These are phyloP conservation scores for Insectozyma bohioensis DNA, from an alignment of 1,139 yeast genomes.

Conservation along the genomic window DNA sequence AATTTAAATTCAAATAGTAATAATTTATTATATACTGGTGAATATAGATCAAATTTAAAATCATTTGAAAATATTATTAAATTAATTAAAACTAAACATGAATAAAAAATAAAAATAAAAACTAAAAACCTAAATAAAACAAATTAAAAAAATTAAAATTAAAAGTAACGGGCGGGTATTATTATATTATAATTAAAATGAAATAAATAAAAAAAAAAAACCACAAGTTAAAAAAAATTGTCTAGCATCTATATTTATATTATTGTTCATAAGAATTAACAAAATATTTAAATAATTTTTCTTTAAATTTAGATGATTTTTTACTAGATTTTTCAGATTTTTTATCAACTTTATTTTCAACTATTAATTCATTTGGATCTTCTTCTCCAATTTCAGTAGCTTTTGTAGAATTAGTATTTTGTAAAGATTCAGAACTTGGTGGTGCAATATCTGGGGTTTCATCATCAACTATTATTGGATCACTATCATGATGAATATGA, in stretches of 20 bases:
- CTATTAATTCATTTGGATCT: conserved; percentile 1
- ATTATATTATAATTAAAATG: too few relatives aligned
- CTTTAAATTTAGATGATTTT: conserved; percentile 28
- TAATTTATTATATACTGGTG: too few relatives aligned
- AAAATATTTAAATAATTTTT: conserved; percentile 36
- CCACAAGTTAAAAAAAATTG: too few relatives aligned
- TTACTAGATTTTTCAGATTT: conserved; percentile 4
- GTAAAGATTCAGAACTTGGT: conserved; percentile 10
- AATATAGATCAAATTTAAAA: not conserved
- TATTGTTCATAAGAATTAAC: conserved; percentile 28
- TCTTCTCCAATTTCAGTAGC: conserved; percentile 6
- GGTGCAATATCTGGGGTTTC: conserved; percentile 4
- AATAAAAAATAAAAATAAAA: too few relatives aligned
- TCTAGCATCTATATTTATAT: too few relatives aligned
- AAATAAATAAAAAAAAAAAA: too few relatives aligned
- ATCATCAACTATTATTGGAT: conserved; percentile 3
- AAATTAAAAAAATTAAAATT: too few relatives aligned
- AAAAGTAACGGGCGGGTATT: too few relatives aligned
- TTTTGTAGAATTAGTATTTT: conserved; percentile 8
- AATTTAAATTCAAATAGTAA: too few relatives aligned
- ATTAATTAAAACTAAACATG: not conserved
- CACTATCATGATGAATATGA: not conserved
- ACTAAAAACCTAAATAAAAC: too few relatives aligned
- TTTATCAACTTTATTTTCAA: conserved; percentile 1
- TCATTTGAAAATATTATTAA: not conserved